These are phyloP conservation scores for Podila epigama DNA, from an alignment of 192 early-diverging fungal genomes.

Conservation along the genomic window DNA sequence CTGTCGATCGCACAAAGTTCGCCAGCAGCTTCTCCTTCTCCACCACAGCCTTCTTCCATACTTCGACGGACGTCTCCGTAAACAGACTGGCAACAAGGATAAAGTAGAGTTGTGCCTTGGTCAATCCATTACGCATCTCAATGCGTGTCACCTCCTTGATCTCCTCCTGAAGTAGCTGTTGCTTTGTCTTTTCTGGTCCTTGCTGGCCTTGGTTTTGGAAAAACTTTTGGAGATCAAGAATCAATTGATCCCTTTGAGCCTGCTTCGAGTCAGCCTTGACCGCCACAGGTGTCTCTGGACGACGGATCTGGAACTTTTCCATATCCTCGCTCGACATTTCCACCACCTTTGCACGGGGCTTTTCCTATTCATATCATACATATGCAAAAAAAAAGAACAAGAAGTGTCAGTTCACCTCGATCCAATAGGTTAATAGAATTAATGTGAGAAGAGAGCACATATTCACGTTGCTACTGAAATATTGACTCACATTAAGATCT, in stretches of 20 bases:
- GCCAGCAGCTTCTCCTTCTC: constrained; percentile 54
- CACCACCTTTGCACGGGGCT: constrained; percentile 69
- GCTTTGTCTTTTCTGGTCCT: constrained; percentile 17
- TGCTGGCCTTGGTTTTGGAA: constrained; percentile 33
- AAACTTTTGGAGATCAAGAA: constrained; percentile 63
- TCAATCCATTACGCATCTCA: constrained; percentile 84
- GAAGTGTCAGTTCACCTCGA: not conserved
- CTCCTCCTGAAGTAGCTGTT: constrained; percentile 61
- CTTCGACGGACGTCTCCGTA: constrained; percentile 54
- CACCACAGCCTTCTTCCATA: constrained; percentile 42
- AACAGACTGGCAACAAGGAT: constrained; percentile 70
- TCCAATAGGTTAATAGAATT: not conserved
- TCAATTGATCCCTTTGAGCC: constrained; percentile 51
- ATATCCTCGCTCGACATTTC: constrained; percentile 67
- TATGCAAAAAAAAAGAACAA: not conserved
- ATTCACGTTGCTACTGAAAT: not conserved
- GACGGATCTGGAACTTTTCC: constrained; percentile 54
- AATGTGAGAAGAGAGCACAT: not conserved
- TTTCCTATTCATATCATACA: constrained; percentile 41
- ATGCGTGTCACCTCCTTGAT: constrained; percentile 84
- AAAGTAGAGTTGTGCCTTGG: constrained; percentile 79
- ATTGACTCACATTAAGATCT: constrained; percentile 20
- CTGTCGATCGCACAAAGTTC: constrained; percentile 64
- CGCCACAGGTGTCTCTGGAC: constrained; percentile 43
- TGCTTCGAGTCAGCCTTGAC: constrained; percentile 48